A percentile compares a stretch with the other conserved stretches of the same genome.
Conservation (phyloP, 1,284 basidiomycete genomes). For the Rhodotorula mucilaginosa region DNA sequence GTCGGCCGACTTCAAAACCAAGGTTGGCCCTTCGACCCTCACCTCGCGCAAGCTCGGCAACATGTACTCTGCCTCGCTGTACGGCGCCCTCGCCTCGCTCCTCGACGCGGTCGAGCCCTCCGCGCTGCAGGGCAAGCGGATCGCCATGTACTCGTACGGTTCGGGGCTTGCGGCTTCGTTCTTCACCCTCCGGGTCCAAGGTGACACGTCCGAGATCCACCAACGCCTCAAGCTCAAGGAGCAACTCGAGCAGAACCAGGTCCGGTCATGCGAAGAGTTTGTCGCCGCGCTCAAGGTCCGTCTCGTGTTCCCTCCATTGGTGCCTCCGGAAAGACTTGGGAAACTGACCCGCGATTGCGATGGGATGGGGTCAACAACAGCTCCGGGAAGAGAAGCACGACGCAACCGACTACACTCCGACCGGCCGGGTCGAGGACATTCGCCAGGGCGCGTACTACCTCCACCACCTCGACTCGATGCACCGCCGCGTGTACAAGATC, state of each 20-base stretch:
- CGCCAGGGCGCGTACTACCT: conserved; percentile 95
- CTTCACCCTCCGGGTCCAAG: conserved; percentile 80
- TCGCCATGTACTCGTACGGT: conserved; percentile 92
- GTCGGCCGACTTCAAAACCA: conserved; percentile 67
- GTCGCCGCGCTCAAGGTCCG: conserved; percentile 69
- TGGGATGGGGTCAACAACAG: conserved; percentile 50
- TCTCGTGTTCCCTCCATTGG: conserved; percentile 17
- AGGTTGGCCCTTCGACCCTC: conserved; percentile 72
- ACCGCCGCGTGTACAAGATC: conserved; percentile 77
- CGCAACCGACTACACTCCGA: conserved; percentile 77
- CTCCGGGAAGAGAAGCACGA: conserved; percentile 97
- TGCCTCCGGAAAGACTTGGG: neutral
- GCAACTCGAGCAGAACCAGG: conserved; percentile 80
- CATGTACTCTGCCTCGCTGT: conserved; percentile 98
- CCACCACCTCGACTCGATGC: conserved; percentile 84
- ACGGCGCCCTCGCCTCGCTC: conserved; percentile 84
- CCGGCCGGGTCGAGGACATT: conserved; percentile 84
- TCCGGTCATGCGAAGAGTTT: conserved; percentile 84
- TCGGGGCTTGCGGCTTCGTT: conserved; percentile 87
- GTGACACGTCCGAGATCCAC: conserved; percentile 75
- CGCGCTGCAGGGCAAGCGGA: conserved; percentile 70
- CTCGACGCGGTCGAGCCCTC: conserved; percentile 67
- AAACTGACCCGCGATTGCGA: neutral
- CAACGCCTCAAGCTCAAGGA: conserved; percentile 87
- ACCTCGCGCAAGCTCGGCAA: conserved; percentile 88